A percentile compares a stretch with the other conserved stretches of the same genome.
Conservation (phyloP, 495 filamentous ascomycete genomes). For the Aspergillus saccharolyticus region DNA sequence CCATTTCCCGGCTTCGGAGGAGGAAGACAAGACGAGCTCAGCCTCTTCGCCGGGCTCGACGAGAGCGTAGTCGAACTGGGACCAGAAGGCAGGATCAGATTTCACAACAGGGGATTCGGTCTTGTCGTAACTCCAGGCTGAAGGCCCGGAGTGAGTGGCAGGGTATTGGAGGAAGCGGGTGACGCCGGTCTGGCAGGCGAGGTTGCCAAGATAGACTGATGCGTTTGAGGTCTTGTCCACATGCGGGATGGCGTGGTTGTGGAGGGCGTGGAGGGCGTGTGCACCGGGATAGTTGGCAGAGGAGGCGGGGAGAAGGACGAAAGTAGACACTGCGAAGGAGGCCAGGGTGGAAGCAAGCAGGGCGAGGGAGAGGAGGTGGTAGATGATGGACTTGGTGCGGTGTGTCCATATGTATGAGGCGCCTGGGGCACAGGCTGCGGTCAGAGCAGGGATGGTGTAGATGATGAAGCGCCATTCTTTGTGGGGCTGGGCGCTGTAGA, state of each 20-base stretch:
- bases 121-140: conserved; percentile 53
- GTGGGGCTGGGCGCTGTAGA: conserved; percentile 85
- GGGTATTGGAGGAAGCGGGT: conserved; percentile 69
- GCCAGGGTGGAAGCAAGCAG: conserved; percentile 54
- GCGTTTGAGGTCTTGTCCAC: conserved; percentile 19
- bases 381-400: conserved; percentile 52
- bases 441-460: conserved; percentile 77
- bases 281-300: conserved; percentile 88
- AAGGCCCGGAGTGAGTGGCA: background rate
- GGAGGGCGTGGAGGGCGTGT: conserved; percentile 54
- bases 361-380: conserved; percentile 50
- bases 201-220: conserved; percentile 73
- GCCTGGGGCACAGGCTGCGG: conserved; percentile 68
- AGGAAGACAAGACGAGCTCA: conserved; percentile 31
- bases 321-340: conserved; percentile 54
- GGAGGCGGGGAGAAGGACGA: conserved; percentile 62
- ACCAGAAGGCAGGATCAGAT: conserved; percentile 67
- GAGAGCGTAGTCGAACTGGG: conserved; percentile 73
- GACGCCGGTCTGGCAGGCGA: conserved; percentile 90
- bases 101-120: conserved; percentile 47
- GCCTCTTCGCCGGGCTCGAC: conserved; percentile 55
- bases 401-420: conserved; percentile 70
- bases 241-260: conserved; percentile 27
- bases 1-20: conserved; percentile 52
- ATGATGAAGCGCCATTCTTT: conserved; percentile 97